Evolutionary conservation across 2,329 filamentous ascomycete species (phyloP).

Genomic region (Apiospora malaysiana): DNA sequence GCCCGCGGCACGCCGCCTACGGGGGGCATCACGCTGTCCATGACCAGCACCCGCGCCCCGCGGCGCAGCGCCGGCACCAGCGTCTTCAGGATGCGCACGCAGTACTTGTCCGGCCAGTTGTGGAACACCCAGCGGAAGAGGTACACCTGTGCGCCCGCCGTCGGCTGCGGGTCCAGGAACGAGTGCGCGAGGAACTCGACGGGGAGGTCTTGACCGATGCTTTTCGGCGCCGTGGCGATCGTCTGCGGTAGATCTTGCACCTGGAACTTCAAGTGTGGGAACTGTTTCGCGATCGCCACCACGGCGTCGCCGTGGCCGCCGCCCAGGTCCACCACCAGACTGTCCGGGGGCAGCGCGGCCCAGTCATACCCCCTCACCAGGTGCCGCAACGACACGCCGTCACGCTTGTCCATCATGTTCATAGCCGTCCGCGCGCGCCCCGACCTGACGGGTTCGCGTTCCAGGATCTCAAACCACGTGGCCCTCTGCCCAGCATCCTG

Average conservation of each 20-base stretch:
- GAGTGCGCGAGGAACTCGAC: slow-evolving; percentile 17
- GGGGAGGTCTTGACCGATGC: slow-evolving; percentile 4
- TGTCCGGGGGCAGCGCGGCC: slow-evolving; percentile 23
- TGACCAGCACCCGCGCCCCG: slow-evolving; percentile 8
- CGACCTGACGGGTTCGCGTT: slow-evolving; percentile 25
- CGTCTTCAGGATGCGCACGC: slow-evolving; percentile 13
- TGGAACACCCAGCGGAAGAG: slow-evolving; percentile 15
- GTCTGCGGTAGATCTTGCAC: slow-evolving; percentile 31
- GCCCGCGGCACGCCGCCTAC: slow-evolving; percentile 1
- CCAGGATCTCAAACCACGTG: slow-evolving; percentile 29
- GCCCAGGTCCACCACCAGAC: slow-evolving; percentile 34
- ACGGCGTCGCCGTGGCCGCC: slow-evolving; percentile 38
- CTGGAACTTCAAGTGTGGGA: slow-evolving; percentile 36
- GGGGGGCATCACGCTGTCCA: slow-evolving; percentile 16
- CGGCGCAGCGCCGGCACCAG: neutral
- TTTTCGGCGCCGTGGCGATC: slow-evolving; percentile 13
- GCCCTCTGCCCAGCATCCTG: neutral
- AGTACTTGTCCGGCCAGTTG: slow-evolving; percentile 20
- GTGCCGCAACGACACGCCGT: slow-evolving; percentile 28
- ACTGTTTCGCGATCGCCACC: slow-evolving; percentile 35
- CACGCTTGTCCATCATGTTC: slow-evolving; percentile 32
- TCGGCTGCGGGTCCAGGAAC: slow-evolving; percentile 3
- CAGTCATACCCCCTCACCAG: slow-evolving; percentile 31
- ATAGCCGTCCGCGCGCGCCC: slow-evolving; percentile 30
- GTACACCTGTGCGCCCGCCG: slow-evolving; percentile 7